Evolutionary conservation across 345 rosid genomes (phyloP).

Genomic region (Citrus maxima): DNA sequence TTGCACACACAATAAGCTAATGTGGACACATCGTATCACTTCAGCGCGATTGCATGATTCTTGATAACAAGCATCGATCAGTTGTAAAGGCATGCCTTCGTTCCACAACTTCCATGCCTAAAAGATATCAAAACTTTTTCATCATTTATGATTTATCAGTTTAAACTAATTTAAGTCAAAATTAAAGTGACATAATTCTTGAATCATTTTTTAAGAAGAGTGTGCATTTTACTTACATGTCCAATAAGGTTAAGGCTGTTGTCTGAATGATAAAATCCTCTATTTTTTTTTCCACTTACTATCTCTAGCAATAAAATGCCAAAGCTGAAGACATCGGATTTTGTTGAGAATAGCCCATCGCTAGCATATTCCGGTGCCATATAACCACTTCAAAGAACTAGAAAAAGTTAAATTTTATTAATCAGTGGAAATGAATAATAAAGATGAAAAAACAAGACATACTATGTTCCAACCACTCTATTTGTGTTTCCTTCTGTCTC

Average conservation of each 20-base stretch:
- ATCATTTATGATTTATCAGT: not conserved
- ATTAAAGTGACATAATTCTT: too few relatives aligned
- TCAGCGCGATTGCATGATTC: constrained; percentile 10
- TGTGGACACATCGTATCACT: constrained; percentile 32
- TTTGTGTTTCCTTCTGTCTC: not conserved
- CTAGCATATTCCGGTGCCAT: not conserved
- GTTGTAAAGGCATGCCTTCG: constrained; percentile 33
- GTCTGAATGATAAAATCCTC: not conserved
- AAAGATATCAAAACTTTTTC: not conserved
- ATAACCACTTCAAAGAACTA: not conserved
- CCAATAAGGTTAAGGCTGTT: not conserved
- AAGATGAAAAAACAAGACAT: not conserved
- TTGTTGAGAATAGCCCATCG: not conserved
- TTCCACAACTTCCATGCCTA: constrained; percentile 42
- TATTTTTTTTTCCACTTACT: not conserved
- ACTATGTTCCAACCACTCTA: not conserved
- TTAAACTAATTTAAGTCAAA: too few relatives aligned
- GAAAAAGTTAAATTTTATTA: not conserved
- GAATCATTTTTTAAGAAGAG: too few relatives aligned
- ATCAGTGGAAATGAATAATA: not conserved
- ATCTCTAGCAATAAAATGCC: not conserved
- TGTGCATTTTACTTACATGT: not conserved
- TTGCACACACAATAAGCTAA: constrained; percentile 42
- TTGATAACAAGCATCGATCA: constrained; percentile 24
- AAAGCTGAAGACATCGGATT: not conserved